A percentile compares a stretch with the other conserved stretches of the same genome.
Evolutionary conservation across 2,329 filamentous ascomycete species (phyloP).

Genomic region (Arachnopeziza araneosa): DNA sequence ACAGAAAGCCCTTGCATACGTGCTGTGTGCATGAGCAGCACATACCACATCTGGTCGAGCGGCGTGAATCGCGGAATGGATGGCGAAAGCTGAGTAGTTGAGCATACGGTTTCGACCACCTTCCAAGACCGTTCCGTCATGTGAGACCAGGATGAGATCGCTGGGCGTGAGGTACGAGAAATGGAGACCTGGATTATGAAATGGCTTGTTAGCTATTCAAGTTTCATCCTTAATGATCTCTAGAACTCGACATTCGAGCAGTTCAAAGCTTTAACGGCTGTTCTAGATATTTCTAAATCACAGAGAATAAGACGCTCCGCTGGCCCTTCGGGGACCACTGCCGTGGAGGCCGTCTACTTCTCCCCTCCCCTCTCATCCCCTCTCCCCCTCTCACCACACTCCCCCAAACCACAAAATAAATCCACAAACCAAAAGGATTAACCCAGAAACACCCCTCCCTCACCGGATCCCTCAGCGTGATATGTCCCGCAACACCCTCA

Average conservation of each 20-base stretch:
- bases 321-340: too few species aligned
- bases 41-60: slow-evolving; percentile 51
- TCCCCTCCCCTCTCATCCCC: too few species aligned
- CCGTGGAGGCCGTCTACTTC: too few species aligned
- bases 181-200: slow-evolving; percentile 32
- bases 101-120: slow-evolving; percentile 39
- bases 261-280: too few species aligned
- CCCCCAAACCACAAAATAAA: too few species aligned
- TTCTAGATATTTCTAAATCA: too few species aligned
- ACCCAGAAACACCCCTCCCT: slow-evolving; percentile 16
- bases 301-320: too few species aligned
- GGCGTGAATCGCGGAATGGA: slow-evolving; percentile 50
- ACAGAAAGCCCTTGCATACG: slow-evolving; percentile 55
- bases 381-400: too few species aligned
- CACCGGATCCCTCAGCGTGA: slow-evolving; percentile 28
- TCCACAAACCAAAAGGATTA: slow-evolving; percentile 30
- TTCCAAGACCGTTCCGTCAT: slow-evolving; percentile 55
- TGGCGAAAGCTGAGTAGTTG: slow-evolving; percentile 44
- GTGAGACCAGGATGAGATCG: slow-evolving; percentile 59
- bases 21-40: slow-evolving; percentile 50
- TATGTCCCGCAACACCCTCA: slow-evolving; percentile 39
- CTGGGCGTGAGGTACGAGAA: slow-evolving; percentile 38
- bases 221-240: too few species aligned
- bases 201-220: too few species aligned
- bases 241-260: too few species aligned